Conservation (phyloP, 2,329 filamentous ascomycete species). For the Stachybotrys chlorohalonatus region DNA sequence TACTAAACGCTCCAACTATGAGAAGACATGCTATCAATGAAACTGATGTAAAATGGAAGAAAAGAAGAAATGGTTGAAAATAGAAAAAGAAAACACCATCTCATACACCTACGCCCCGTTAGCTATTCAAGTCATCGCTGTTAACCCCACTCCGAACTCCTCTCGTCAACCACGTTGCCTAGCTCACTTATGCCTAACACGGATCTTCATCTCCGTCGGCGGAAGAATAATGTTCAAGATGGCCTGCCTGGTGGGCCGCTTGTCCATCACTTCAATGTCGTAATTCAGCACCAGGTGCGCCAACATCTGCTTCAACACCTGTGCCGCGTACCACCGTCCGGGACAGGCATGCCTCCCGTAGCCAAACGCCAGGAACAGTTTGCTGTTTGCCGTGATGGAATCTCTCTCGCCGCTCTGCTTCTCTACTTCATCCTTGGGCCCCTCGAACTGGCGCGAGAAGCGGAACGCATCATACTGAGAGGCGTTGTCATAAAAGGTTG, state of each 20-base stretch:
- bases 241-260: neutral
- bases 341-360: slow-evolving; percentile 1
- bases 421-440: neutral
- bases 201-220: neutral
- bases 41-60: too few relatives aligned
- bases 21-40: too few relatives aligned
- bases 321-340: neutral
- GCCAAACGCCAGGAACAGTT: neutral
- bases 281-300: slow-evolving; percentile 1
- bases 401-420: neutral
- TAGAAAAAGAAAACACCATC: too few relatives aligned
- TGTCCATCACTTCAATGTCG: slow-evolving; percentile 1
- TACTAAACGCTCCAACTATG: too few relatives aligned
- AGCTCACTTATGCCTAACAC: neutral
- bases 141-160: too few relatives aligned
- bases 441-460: slow-evolving; percentile 1
- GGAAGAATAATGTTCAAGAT: slow-evolving; percentile 1
- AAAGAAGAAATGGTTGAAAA: too few relatives aligned
- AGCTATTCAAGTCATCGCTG: too few relatives aligned
- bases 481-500: neutral
- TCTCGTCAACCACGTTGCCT: neutral
- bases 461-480: slow-evolving; percentile 1
- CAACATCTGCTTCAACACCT: slow-evolving; percentile 1
- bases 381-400: neutral
- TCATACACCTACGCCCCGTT: too few relatives aligned